These are phyloP conservation scores for Toxicodendron radicans DNA, from an alignment of 345 rosid species.

Conservation along the genomic window DNA sequence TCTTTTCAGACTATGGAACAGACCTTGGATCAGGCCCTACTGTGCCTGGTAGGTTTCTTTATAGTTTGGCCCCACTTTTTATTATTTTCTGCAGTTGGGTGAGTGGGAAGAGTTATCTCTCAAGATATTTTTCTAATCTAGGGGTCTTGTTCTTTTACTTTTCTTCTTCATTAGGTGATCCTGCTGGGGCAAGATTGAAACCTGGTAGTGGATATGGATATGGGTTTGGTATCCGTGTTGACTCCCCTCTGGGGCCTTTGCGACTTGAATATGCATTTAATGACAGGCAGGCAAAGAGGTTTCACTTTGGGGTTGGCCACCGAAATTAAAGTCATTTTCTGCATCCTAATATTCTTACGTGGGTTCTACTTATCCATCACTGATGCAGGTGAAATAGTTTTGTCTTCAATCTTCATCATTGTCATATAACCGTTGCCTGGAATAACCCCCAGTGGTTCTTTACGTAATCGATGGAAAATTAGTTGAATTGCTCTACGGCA, in stretches of 20 bases:
- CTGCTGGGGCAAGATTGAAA: conserved; percentile 90
- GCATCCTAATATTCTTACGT: not conserved
- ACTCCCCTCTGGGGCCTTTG: conserved; percentile 85
- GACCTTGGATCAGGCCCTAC: conserved; percentile 82
- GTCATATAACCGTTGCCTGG: not conserved
- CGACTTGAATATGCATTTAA: conserved; percentile 87
- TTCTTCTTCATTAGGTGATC: conserved; percentile 57
- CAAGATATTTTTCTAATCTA: not conserved
- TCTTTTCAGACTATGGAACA: conserved; percentile 86
- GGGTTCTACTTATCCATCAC: not conserved
- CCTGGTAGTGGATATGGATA: conserved; percentile 94
- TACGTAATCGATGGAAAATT: not conserved
- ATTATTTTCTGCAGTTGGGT: not conserved
- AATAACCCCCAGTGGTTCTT: not conserved
- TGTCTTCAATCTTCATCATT: not conserved
- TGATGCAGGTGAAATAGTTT: not conserved
- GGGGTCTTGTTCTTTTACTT: not conserved
- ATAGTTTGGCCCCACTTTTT: conserved; percentile 15
- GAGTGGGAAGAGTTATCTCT: not conserved
- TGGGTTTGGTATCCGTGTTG: conserved; percentile 81
- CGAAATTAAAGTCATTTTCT: conserved; percentile 41
- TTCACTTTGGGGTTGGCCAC: conserved; percentile 93
- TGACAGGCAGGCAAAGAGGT: conserved; percentile 57
- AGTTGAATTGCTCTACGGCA: conserved; percentile 12
- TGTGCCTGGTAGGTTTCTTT: conserved; percentile 62